phyloP scores from a whole-genome alignment of 768 basidiomycete genomes.

The Pleurotus cornucopiae region DNA sequence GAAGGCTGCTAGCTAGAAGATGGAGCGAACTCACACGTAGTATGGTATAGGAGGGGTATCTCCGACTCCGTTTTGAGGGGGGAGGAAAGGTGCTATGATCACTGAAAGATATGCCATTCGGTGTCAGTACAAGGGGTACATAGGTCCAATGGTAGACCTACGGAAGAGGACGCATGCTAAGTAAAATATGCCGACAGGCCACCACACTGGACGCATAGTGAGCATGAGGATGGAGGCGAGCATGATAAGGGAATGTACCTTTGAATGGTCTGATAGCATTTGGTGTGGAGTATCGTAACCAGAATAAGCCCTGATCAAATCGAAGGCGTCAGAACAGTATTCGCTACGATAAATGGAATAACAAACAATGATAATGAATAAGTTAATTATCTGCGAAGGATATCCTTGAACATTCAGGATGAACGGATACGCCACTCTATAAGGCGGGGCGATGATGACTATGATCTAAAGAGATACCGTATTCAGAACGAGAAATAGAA shows the following conservation, averaged over 20 bases:
- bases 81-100: constrained; percentile 51
- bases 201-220: constrained; percentile 39
- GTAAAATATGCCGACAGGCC: constrained; percentile 52
- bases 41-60: constrained; percentile 61
- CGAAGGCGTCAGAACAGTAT: background rate
- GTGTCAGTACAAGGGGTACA: background rate
- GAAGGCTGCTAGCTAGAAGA: background rate
- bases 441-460: constrained; percentile 51
- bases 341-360: background rate
- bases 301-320: constrained; percentile 44
- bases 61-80: constrained; percentile 49
- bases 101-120: constrained; percentile 24
- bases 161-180: constrained; percentile 45
- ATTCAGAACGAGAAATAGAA: too few species aligned
- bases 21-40: constrained; percentile 32
- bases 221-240: background rate
- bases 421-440: constrained; percentile 51
- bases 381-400: constrained; percentile 50
- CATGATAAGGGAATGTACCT: constrained; percentile 21
- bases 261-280: constrained; percentile 48
- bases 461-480: constrained; percentile 18
- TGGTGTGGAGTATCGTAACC: constrained; percentile 48
- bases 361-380: constrained; percentile 52
- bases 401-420: constrained; percentile 56
- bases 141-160: constrained; percentile 21